phyloP scores from a whole-genome alignment of 139 green algal species.

The Marvania coccoides region DNA sequence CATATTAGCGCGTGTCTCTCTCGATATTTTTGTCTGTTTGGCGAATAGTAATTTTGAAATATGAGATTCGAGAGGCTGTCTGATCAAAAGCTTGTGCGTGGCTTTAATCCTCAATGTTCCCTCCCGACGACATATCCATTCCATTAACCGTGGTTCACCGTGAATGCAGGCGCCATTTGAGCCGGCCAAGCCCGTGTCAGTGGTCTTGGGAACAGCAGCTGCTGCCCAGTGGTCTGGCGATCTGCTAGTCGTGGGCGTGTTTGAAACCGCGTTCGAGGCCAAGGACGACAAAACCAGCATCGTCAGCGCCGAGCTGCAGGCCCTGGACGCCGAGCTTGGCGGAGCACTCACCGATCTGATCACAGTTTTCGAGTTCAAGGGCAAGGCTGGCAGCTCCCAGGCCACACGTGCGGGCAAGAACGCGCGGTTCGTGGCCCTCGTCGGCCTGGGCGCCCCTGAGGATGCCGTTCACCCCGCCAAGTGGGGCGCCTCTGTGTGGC shows the following conservation, averaged over 20 bases:
- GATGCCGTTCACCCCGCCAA: conserved; percentile 24
- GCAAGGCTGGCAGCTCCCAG: conserved; percentile 38
- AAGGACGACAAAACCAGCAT: conserved; percentile 39
- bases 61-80: too few relatives aligned
- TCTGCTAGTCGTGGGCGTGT: conserved; percentile 62
- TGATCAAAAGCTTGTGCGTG: too few relatives aligned
- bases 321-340: conserved; percentile 37
- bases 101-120: too few relatives aligned
- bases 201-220: neutral
- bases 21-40: too few relatives aligned
- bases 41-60: too few relatives aligned
- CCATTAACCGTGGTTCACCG: neutral
- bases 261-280: conserved; percentile 48
- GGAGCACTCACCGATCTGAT: conserved; percentile 53
- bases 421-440: conserved; percentile 40
- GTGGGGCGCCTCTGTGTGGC: conserved; percentile 49
- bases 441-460: conserved; percentile 60
- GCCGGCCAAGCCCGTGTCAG: neutral
- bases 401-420: conserved; percentile 7
- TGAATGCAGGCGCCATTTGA: conserved; percentile 19
- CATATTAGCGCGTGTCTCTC: too few relatives aligned
- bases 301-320: conserved; percentile 32
- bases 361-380: conserved; percentile 59
- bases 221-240: conserved; percentile 42
- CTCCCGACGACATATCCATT: too few relatives aligned